Conservation (phyloP, 176 grass and related monocot species). For the Cocos nucifera region DNA sequence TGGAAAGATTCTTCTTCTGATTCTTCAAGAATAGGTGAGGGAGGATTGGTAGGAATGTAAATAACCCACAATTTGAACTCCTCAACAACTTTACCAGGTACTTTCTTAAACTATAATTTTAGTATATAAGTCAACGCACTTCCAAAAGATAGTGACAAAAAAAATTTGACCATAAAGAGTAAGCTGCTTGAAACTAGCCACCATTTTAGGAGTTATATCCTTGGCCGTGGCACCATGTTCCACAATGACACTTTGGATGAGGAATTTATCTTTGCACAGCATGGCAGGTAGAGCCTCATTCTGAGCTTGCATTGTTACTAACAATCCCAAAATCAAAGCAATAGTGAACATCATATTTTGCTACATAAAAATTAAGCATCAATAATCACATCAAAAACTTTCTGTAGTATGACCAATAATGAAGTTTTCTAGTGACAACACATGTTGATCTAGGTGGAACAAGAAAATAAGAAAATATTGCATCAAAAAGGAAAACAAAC, state of each 20-base stretch:
- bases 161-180: too few relatives aligned
- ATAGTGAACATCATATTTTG: too few relatives aligned
- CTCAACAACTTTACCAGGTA: constrained; percentile 67
- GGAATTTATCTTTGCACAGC: too few relatives aligned
- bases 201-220: too few relatives aligned
- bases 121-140: not conserved
- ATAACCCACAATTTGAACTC: constrained; percentile 88
- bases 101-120: constrained; percentile 74
- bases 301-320: constrained; percentile 98
- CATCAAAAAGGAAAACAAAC: too few relatives aligned
- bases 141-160: not conserved
- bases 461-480: not conserved
- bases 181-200: too few relatives aligned
- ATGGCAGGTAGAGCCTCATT: too few relatives aligned
- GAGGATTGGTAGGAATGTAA: constrained; percentile 55
- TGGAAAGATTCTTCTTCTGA: constrained; percentile 73
- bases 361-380: too few relatives aligned
- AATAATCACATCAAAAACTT: not conserved
- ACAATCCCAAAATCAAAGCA: too few relatives aligned
- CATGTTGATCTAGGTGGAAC: constrained; percentile 61
- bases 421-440: constrained; percentile 51
- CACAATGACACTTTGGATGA: too few relatives aligned
- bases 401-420: not conserved
- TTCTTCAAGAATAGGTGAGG: constrained; percentile 57
- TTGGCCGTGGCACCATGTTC: too few relatives aligned